Percentiles rank a stretch among this genome's conserved stretches.
Evolutionary conservation across 371 early-diverging fungal genomes (phyloP).

Genomic region (Rhizopus delemar): DNA sequence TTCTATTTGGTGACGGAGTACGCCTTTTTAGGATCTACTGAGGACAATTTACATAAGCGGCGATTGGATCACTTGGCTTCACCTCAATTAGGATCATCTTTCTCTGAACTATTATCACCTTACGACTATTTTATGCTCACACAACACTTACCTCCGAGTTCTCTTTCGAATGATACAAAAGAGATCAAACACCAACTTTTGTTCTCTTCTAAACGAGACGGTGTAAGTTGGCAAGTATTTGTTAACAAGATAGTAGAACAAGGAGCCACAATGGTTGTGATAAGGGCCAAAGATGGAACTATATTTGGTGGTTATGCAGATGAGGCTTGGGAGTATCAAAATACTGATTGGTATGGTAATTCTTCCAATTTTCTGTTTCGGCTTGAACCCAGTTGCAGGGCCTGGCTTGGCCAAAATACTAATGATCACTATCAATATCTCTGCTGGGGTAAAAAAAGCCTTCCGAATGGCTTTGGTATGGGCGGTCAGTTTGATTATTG

Average conservation of each 20-base stretch:
- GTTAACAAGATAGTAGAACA: constrained; percentile 42
- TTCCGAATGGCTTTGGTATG: constrained; percentile 85
- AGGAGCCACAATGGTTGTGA: constrained; percentile 50
- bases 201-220: constrained; percentile 61
- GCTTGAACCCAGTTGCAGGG: constrained; percentile 1
- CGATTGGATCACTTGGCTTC: constrained; percentile 29
- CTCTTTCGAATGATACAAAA: constrained; percentile 22
- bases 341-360: constrained; percentile 76
- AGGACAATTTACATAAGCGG: constrained; percentile 11
- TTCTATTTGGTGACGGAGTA: constrained; percentile 20
- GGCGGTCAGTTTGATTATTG: constrained; percentile 86
- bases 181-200: constrained; percentile 38
- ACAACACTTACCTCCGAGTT: constrained; percentile 28
- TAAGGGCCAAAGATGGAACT: constrained; percentile 52
- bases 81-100: constrained; percentile 23
- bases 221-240: constrained; percentile 70
- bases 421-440: constrained; percentile 84
- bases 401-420: constrained; percentile 27
- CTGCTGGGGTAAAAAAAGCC: constrained; percentile 78
- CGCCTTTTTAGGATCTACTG: constrained; percentile 16
- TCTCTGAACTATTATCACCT: constrained; percentile 35
- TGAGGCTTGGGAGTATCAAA: constrained; percentile 47
- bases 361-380: constrained; percentile 67
- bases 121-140: constrained; percentile 43
- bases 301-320: constrained; percentile 81